Conservation (phyloP, 257 asterid species). For the Nicotiana knightiana region DNA sequence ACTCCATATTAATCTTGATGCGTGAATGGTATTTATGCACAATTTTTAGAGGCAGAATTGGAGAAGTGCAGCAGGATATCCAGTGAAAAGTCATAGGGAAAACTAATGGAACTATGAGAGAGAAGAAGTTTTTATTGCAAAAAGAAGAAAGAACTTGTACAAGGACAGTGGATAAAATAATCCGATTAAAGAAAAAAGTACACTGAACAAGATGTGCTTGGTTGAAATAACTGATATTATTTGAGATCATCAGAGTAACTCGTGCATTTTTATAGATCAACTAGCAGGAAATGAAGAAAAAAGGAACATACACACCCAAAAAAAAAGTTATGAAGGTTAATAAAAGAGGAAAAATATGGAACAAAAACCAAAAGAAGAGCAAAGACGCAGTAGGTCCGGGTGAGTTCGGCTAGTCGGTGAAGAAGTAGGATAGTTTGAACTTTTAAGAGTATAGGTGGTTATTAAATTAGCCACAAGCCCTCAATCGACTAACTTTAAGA, state of each 20-base stretch:
- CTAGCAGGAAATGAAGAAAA: neutral
- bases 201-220: no score
- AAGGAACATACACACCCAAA: neutral
- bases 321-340: neutral
- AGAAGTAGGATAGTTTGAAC: conserved; percentile 7
- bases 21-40: no score
- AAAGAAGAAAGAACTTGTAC: no score
- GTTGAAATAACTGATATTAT: neutral
- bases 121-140: no score
- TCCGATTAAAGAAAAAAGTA: no score
- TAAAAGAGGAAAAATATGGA: neutral
- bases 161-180: no score
- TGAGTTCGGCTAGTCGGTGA: conserved; percentile 1
- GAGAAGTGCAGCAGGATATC: no score
- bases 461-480: neutral
- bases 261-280: neutral
- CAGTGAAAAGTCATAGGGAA: no score
- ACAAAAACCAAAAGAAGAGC: neutral
- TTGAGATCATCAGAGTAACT: neutral
- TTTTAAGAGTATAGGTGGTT: neutral
- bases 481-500: neutral
- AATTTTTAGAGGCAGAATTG: no score
- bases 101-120: no score
- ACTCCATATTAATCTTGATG: no score
- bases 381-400: neutral